Conservation (phyloP, 208 protist genomes). For the Giardia muris region DNA sequence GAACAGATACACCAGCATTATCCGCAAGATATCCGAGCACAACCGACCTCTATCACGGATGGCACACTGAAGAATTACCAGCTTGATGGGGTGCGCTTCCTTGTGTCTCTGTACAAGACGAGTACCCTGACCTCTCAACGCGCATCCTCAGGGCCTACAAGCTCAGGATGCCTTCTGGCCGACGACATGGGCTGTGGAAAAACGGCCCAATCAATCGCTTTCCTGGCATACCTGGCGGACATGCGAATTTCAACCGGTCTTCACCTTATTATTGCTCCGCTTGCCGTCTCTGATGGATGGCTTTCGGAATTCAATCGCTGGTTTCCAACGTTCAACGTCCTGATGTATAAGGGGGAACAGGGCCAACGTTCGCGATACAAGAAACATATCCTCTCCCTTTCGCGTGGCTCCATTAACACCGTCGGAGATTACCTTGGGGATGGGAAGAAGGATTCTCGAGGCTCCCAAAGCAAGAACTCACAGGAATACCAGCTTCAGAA, state of each 20-base stretch:
- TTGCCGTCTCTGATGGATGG: conserved; percentile 14
- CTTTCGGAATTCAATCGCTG: neutral
- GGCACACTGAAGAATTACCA: neutral
- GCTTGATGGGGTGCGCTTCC: neutral
- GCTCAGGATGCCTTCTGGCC: conserved; percentile 1
- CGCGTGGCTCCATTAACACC: neutral
- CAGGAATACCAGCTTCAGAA: neutral
- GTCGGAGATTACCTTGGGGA: neutral
- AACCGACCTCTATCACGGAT: neutral
- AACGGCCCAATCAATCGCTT: neutral
- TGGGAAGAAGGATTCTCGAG: neutral
- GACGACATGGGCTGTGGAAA: conserved; percentile 26
- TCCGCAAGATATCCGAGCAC: neutral
- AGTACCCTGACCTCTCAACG: neutral
- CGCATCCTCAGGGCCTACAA: neutral
- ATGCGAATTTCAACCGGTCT: neutral
- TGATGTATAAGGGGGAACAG: conserved; percentile 6
- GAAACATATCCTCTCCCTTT: neutral
- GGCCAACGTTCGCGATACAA: neutral
- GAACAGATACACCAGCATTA: neutral
- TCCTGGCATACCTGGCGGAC: neutral
- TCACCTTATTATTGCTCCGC: conserved; percentile 13
- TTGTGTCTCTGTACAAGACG: neutral
- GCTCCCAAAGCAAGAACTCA: neutral
- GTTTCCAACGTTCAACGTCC: neutral